Percentiles rank a stretch among this genome's conserved stretches.
These are phyloP conservation scores for Hemerocallis citrina DNA, from an alignment of 106 monocot species.

Conservation along the genomic window DNA sequence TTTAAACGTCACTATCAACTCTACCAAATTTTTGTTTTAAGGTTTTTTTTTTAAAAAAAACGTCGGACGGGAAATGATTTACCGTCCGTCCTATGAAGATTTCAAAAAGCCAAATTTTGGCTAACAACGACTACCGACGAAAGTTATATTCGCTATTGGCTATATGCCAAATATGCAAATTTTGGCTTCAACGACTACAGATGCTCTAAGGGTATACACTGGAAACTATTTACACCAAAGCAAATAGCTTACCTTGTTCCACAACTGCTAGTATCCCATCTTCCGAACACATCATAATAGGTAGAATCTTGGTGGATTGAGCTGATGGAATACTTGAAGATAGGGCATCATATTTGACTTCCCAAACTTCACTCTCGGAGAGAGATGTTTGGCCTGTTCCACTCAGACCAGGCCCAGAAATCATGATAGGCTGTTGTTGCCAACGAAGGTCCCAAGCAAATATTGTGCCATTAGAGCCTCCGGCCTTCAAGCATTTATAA, in stretches of 20 bases:
- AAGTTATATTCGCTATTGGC: too few relatives aligned
- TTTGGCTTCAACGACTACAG: neutral
- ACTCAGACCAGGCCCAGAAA: slow-evolving; percentile 46
- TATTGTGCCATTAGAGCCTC: slow-evolving; percentile 80
- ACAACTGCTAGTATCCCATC: slow-evolving; percentile 82
- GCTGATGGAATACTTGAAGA: slow-evolving; percentile 38
- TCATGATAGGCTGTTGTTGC: slow-evolving; percentile 73
- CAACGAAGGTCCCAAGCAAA: slow-evolving; percentile 94
- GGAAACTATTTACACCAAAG: neutral
- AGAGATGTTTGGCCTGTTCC: slow-evolving; percentile 28
- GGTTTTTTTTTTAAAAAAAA: too few relatives aligned
- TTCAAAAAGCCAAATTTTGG: too few relatives aligned
- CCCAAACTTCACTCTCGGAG: slow-evolving; percentile 94
- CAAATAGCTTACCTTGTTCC: slow-evolving; percentile 58
- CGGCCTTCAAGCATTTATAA: slow-evolving; percentile 44
- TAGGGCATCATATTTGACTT: slow-evolving; percentile 74
- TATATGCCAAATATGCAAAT: too few relatives aligned
- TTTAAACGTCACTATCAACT: too few relatives aligned
- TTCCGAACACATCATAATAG: slow-evolving; percentile 91
- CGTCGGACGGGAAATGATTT: too few relatives aligned
- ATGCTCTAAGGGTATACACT: neutral
- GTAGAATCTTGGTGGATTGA: slow-evolving; percentile 46
- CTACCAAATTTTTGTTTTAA: too few relatives aligned
- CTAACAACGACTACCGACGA: too few relatives aligned
- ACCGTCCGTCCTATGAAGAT: too few relatives aligned